Conservation (phyloP, 352 stramenopile genomes). For the Phytophthora foliorum region DNA sequence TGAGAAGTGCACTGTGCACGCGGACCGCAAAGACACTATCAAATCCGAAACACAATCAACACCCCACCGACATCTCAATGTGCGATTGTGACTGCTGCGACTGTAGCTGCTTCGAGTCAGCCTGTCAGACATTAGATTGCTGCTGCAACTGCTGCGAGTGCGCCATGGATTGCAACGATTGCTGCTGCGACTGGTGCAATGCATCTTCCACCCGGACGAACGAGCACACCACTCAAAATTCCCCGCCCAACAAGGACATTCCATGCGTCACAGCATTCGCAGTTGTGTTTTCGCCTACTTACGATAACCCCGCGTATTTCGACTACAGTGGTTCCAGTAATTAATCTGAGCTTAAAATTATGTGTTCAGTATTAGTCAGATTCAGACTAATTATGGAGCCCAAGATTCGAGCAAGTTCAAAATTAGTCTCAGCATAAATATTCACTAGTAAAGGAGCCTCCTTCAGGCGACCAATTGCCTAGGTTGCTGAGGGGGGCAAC, state of each 20-base stretch:
- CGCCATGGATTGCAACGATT: neutral
- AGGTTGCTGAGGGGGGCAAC: too few relatives aligned
- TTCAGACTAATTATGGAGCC: too few relatives aligned
- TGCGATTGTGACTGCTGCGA: slow-evolving; percentile 14
- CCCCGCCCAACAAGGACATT: neutral
- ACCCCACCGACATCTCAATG: neutral
- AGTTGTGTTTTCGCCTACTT: slow-evolving; percentile 10
- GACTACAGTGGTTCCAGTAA: too few relatives aligned
- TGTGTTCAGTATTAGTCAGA: too few relatives aligned
- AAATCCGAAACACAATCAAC: neutral
- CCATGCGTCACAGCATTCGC: slow-evolving; percentile 16
- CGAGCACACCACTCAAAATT: neutral
- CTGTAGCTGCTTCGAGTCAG: slow-evolving; percentile 6
- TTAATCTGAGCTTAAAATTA: too few relatives aligned
- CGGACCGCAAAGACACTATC: neutral
- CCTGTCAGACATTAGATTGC: neutral
- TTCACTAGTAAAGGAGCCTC: too few relatives aligned
- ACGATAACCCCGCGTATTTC: neutral
- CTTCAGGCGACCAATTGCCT: too few relatives aligned
- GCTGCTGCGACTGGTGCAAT: neutral
- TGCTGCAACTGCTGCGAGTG: slow-evolving; percentile 5
- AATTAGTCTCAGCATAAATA: too few relatives aligned
- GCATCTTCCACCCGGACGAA: neutral
- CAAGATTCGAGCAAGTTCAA: too few relatives aligned
- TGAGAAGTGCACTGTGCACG: neutral